phyloP scores from a whole-genome alignment of 352 stramenopile species.

The Blastocystis sp. region DNA sequence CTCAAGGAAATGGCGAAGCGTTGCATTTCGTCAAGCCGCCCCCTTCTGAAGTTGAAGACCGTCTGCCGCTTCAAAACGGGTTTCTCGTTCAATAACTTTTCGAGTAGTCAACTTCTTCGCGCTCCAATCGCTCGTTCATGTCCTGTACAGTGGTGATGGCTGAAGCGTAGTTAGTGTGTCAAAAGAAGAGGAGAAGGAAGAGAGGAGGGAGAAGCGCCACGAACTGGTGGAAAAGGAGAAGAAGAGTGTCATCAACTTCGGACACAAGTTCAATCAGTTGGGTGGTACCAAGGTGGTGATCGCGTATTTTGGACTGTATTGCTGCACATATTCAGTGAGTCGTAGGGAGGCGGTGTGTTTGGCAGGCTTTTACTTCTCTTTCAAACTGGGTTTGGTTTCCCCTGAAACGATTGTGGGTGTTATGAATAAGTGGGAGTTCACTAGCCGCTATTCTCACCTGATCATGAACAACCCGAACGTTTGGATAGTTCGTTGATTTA shows the following conservation, averaged over 20 bases:
- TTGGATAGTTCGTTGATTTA: neutral
- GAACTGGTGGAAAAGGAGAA: slow-evolving; percentile 42
- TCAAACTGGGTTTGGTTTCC: slow-evolving; percentile 46
- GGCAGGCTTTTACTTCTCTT: slow-evolving; percentile 19
- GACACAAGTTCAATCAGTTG: slow-evolving; percentile 64
- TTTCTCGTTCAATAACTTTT: too few relatives aligned
- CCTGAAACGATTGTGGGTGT: slow-evolving; percentile 25
- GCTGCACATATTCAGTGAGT: neutral
- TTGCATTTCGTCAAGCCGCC: neutral
- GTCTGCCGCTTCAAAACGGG: too few relatives aligned
- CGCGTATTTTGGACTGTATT: slow-evolving; percentile 59
- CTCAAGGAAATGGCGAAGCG: neutral
- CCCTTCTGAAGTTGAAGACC: neutral
- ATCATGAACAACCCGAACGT: slow-evolving; percentile 62
- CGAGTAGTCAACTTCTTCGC: neutral
- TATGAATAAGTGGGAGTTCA: slow-evolving; percentile 69
- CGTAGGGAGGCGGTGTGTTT: slow-evolving; percentile 27
- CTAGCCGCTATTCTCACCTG: slow-evolving; percentile 40
- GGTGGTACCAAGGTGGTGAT: slow-evolving; percentile 49
- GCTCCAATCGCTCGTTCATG: neutral
- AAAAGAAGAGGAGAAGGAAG: slow-evolving; percentile 8
- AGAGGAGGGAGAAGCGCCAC: slow-evolving; percentile 7
- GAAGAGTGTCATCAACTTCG: slow-evolving; percentile 5
- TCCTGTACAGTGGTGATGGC: neutral
- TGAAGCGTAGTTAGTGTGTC: slow-evolving; percentile 8